Evolutionary conservation across 1,284 basidiomycete species (phyloP), one percentile per base, ranked within the genome.

Genomic region (Rhodotorula glutinis): DNA sequence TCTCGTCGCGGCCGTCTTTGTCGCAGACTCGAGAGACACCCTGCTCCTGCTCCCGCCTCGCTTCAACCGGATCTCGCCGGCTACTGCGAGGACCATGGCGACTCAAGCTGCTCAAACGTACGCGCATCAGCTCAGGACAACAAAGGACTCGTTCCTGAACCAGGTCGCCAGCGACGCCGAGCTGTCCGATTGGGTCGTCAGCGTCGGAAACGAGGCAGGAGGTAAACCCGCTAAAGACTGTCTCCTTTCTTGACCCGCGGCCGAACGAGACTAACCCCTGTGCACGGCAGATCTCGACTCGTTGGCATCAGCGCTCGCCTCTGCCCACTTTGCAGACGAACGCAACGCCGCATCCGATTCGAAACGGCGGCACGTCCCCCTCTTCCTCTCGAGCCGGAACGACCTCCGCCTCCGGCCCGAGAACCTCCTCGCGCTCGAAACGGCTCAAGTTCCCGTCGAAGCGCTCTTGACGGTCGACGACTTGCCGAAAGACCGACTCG

Each of bases 201-300:
- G 87, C 0, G 90, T 91, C 85, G 92, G 92, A 1, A 95, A 96
- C 76, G 92, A 95, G 79, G 90, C 92, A 16, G 91, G 91, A 76
- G 92, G 92, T 91, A 75, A 68, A 85, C 75, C 51, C n/a, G n/a
- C n/a, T n/a, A n/a, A n/a, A n/a, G n/a, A n/a, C n/a, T n/a, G n/a
- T n/a, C n/a, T n/a, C n/a, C n/a, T n/a, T n/a, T n/a, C n/a, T n/a
- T n/a, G n/a, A n/a, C n/a, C n/a, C n/a, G n/a, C n/a, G n/a, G n/a
- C n/a, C n/a, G n/a, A n/a, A n/a, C 33, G 5, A 38, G 33, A 38
- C n/a, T 40, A 5, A 23, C 17, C 25, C 2, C 21, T 41, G 14
- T 30, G 2, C n/a, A 49, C 43, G 29, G 23, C 74, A 96, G 93
- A 97, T 79, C 85, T 96, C 49, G 93, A 97, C 79, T 87, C 87